These are phyloP conservation scores for Aspergillus cristatus DNA, from an alignment of 495 filamentous ascomycete genomes.

Conservation along the genomic window DNA sequence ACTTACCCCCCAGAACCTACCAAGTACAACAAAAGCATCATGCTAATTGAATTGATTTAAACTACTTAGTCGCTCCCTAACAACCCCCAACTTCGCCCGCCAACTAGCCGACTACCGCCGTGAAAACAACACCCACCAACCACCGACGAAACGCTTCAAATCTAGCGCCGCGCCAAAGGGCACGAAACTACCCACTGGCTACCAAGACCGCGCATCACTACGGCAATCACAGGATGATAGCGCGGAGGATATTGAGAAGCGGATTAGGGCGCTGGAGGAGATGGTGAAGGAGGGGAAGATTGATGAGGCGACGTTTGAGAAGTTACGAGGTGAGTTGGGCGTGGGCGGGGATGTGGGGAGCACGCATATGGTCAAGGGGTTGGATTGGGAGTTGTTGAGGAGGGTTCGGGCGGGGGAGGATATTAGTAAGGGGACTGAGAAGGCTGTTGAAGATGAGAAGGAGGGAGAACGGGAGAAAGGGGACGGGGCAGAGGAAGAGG, in stretches of 20 bases:
- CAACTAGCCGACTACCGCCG: constrained; percentile 74
- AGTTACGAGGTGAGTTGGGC: constrained; percentile 57
- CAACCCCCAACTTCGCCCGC: constrained; percentile 64
- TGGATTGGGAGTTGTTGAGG: constrained; percentile 76
- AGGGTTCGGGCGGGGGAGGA: constrained; percentile 67
- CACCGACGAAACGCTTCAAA: constrained; percentile 58
- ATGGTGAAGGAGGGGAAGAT: constrained; percentile 76
- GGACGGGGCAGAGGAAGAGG: constrained; percentile 12
- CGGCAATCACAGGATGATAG: constrained; percentile 29
- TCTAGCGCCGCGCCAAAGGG: constrained; percentile 77
- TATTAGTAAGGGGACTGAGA: constrained; percentile 28
- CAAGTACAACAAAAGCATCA: neutral
- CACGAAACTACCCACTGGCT: constrained; percentile 66
- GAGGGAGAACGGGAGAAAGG: constrained; percentile 11
- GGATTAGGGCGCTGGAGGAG: constrained; percentile 74
- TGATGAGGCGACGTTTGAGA: constrained; percentile 62
- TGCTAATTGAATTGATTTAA: constrained; percentile 18
- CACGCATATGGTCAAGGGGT: constrained; percentile 83
- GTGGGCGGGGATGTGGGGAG: constrained; percentile 71
- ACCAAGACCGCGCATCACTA: constrained; percentile 69
- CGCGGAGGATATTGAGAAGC: constrained; percentile 41
- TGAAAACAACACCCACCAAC: constrained; percentile 33
- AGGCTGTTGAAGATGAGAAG: constrained; percentile 13
- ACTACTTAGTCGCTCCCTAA: constrained; percentile 67
- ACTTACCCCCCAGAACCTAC: neutral